Base-by-base conservation (phyloP, 2,329 filamentous ascomycete genomes). In the Colletotrichum godetiae region DNA sequence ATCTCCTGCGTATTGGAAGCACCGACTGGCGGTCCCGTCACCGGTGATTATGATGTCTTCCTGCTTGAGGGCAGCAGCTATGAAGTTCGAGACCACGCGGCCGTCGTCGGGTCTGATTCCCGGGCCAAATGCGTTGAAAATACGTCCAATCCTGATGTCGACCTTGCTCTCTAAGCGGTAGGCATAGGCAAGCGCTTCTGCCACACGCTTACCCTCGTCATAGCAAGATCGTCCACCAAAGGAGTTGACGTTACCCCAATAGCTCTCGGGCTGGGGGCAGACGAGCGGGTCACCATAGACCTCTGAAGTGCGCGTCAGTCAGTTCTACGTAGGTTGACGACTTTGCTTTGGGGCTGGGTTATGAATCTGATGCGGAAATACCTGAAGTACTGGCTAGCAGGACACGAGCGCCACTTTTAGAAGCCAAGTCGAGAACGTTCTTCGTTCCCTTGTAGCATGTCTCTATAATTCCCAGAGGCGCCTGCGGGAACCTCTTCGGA, bases 241-340 rank as follows among this genome's bases (percentile, higher is more conserved):
- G 53, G 81, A 81, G 65, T 84, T 85, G 22, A 84, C 83, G 52
- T 85, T 82, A 7, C 83, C 83, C 75, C 81, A 80, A 65, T 85
- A 84, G 0, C 72, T 76, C 75, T 83, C 49, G 19, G 49, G 49
- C 19, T 53, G 49, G 24, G 49, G 49, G 22, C 49, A 53, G 19
- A 53, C 49, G 49, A 53, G 49, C n/a, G 49, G 49, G 49, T 53
- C 49, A 24, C 49, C 49, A 53, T 53, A 53, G 49, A 53, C 49
- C 49, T 53, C 49, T 53, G n/a, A 19, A 53, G 22, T 11, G 19
- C 11, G 35, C 35, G 11, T 24, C 49, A 53, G 49, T 53, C 49
- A 53, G 19, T 53, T 15, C 8, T 37, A 10, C 3, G 49, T 53
- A 4, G 10, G 49, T 53, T 53, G n/a, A 53, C 10, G 19, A 11